phyloP scores from a whole-genome alignment of 495 filamentous ascomycete species.

The Penicillium cosmopolitanum region DNA sequence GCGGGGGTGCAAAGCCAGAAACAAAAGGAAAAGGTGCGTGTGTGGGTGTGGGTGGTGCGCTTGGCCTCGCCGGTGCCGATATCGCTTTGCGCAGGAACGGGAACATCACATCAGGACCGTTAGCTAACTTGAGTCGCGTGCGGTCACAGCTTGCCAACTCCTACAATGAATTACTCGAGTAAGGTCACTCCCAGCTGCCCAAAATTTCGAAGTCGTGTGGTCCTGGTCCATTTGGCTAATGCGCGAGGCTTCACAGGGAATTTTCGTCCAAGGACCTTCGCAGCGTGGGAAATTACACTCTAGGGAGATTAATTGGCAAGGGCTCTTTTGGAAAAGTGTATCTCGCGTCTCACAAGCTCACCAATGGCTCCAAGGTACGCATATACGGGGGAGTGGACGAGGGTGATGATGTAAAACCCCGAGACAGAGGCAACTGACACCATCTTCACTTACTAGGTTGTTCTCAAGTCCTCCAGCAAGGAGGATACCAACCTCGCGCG shows the following conservation, averaged over 20 bases:
- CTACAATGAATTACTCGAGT: constrained; percentile 95
- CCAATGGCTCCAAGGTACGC: constrained; percentile 94
- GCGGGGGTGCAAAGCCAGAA: constrained; percentile 90
- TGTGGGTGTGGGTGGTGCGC: no score
- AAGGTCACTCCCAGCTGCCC: constrained; percentile 25
- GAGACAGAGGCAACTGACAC: constrained; percentile 6
- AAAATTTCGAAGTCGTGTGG: background rate
- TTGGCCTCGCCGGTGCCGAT: no score
- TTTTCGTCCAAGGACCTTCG: constrained; percentile 91
- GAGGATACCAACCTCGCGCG: constrained; percentile 93
- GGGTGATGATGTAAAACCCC: background rate
- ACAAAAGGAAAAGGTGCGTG: constrained; percentile 86
- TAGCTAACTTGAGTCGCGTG: constrained; percentile 25
- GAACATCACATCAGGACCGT: background rate
- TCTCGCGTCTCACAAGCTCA: constrained; percentile 94
- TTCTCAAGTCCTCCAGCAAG: constrained; percentile 96
- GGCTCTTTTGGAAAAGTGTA: constrained; percentile 99
- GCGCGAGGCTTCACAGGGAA: constrained; percentile 60
- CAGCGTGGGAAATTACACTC: constrained; percentile 90
- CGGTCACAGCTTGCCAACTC: constrained; percentile 83
- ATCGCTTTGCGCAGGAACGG: no score
- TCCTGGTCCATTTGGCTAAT: constrained; percentile 15
- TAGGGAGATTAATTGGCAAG: constrained; percentile 92
- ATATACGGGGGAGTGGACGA: background rate
- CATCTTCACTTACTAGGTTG: constrained; percentile 64